phyloP scores from a whole-genome alignment of 805 yeast species.

The Yueomyces sp. region DNA sequence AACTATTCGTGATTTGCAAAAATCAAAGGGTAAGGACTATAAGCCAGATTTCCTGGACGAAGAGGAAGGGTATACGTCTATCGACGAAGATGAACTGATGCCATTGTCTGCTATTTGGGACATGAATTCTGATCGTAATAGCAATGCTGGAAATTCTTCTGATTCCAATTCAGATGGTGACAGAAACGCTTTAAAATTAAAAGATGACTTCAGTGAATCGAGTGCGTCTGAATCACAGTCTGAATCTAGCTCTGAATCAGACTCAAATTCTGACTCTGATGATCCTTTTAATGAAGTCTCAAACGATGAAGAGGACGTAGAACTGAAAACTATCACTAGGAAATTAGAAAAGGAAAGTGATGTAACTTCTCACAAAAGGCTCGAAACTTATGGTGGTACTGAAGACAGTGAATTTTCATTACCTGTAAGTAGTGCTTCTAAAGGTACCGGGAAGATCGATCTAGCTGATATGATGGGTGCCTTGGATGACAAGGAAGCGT shows the following conservation, averaged over 20 bases:
- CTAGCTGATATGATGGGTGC: slow-evolving; percentile 65
- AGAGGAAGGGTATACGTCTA: slow-evolving; percentile 50
- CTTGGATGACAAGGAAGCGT: slow-evolving; percentile 35
- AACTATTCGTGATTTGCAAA: slow-evolving; percentile 44
- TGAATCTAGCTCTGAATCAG: slow-evolving; percentile 5
- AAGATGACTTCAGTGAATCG: slow-evolving; percentile 9
- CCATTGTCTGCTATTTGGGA: slow-evolving; percentile 88
- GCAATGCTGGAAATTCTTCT: slow-evolving; percentile 9
- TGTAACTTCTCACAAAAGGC: slow-evolving; percentile 27
- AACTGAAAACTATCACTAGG: slow-evolving; percentile 37
- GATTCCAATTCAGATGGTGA: slow-evolving; percentile 12
- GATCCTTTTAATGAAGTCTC: slow-evolving; percentile 26
- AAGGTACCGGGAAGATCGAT: slow-evolving; percentile 32
- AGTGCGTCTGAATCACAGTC: slow-evolving; percentile 3
- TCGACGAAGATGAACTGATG: slow-evolving; percentile 64
- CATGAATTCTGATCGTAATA: slow-evolving; percentile 29
- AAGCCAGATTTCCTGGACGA: slow-evolving; percentile 27
- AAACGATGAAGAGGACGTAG: slow-evolving; percentile 38
- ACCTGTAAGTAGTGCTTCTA: slow-evolving; percentile 31
- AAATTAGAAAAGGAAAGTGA: slow-evolving; percentile 24
- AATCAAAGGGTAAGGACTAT: slow-evolving; percentile 17
- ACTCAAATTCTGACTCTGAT: slow-evolving; percentile 7
- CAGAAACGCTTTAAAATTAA: slow-evolving; percentile 5
- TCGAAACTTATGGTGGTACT: slow-evolving; percentile 38
- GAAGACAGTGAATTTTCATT: slow-evolving; percentile 60